Conservation (phyloP, 2,329 filamentous ascomycete genomes). For the Pestalotiopsis sp. region DNA sequence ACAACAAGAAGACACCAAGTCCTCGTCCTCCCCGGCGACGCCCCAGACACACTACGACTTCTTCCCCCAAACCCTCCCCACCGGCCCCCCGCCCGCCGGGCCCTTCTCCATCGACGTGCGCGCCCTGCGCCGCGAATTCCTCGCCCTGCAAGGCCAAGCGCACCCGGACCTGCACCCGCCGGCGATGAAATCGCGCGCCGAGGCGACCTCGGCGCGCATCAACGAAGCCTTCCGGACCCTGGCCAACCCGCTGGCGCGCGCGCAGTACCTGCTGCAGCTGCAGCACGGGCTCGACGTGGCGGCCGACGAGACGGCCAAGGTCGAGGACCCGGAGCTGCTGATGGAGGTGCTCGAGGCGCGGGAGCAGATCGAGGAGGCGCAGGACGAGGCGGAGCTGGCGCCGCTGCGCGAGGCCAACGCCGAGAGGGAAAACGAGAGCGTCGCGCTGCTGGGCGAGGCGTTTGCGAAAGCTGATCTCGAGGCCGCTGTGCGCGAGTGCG, state of each 20-base stretch:
- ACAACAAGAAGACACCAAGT: background rate
- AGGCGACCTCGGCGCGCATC: conserved; percentile 79
- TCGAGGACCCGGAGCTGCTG: conserved; percentile 71
- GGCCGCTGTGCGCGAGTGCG: conserved; percentile 70
- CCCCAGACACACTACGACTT: conserved; percentile 77
- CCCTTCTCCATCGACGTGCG: conserved; percentile 75
- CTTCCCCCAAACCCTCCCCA: conserved; percentile 84
- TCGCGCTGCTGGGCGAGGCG: conserved; percentile 62
- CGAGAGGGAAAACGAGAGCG: conserved; percentile 64
- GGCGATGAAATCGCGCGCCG: conserved; percentile 62
- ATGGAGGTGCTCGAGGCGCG: conserved; percentile 80
- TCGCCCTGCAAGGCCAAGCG: conserved; percentile 76
- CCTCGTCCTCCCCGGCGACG: background rate
- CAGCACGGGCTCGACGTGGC: conserved; percentile 76
- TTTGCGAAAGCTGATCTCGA: conserved; percentile 71
- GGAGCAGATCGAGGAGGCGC: conserved; percentile 74
- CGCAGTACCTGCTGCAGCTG: conserved; percentile 81
- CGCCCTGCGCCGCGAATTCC: conserved; percentile 80
- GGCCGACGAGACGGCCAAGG: conserved; percentile 74
- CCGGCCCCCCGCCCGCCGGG: conserved; percentile 79
- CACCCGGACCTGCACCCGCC: conserved; percentile 73
- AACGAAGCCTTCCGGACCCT: conserved; percentile 93
- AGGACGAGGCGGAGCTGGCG: conserved; percentile 65
- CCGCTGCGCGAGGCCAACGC: conserved; percentile 69
- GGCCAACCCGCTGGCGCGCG: conserved; percentile 74